Evolutionary conservation across 1,139 yeast species (phyloP).

Genomic region (Pichia sp.): DNA sequence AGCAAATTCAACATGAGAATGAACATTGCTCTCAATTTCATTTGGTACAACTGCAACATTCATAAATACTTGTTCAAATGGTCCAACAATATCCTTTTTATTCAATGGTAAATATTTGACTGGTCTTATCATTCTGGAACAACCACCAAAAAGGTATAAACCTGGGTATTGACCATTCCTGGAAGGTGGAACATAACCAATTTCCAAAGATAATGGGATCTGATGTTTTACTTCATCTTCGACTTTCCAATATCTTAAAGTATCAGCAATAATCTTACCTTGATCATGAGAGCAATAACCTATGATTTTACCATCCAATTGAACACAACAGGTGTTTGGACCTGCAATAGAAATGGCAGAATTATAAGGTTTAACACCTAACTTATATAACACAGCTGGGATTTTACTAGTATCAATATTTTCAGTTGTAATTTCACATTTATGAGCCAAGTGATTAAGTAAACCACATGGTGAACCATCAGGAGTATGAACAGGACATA

Average conservation of each 20-base stretch:
- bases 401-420: slow-evolving; percentile 69
- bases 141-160: slow-evolving; percentile 80
- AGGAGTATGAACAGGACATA: slow-evolving; percentile 99
- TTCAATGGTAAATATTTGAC: slow-evolving; percentile 82
- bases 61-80: slow-evolving; percentile 97
- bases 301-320: slow-evolving; percentile 82
- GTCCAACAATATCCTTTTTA: slow-evolving; percentile 84
- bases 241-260: slow-evolving; percentile 89
- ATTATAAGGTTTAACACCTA: slow-evolving; percentile 80
- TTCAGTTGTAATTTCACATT: slow-evolving; percentile 77
- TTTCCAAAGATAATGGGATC: slow-evolving; percentile 78
- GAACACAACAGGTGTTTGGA: slow-evolving; percentile 80
- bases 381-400: slow-evolving; percentile 55
- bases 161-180: slow-evolving; percentile 97
- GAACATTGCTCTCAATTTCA: slow-evolving; percentile 75
- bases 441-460: slow-evolving; percentile 92
- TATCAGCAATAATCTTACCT: slow-evolving; percentile 80
- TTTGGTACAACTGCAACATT: slow-evolving; percentile 91
- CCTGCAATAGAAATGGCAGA: slow-evolving; percentile 66
- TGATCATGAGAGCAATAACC: slow-evolving; percentile 95
- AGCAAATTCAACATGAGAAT: slow-evolving; percentile 87
- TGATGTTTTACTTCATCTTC: slow-evolving; percentile 54
- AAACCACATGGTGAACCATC: slow-evolving; percentile 99
- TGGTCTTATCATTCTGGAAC: slow-evolving; percentile 94
- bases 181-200: slow-evolving; percentile 94